Evolutionary conservation across 805 yeast species (phyloP).

Genomic region (Candida quercuum): DNA sequence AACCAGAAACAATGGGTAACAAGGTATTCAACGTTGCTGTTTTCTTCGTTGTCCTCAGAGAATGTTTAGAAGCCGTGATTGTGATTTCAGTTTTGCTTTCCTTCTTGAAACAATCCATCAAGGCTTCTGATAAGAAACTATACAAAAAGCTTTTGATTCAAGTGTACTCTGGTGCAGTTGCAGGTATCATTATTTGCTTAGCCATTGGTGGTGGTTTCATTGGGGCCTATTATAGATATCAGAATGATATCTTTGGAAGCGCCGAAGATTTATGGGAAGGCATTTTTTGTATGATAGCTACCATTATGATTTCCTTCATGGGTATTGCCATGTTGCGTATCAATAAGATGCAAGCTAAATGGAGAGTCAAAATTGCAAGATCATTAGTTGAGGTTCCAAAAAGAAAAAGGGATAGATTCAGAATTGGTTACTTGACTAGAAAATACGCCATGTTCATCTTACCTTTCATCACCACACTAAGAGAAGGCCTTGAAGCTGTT

Average conservation of each 20-base stretch:
- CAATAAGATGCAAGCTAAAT: slow-evolving; percentile 93
- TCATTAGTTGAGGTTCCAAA: slow-evolving; percentile 64
- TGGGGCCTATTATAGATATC: slow-evolving; percentile 82
- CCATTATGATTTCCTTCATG: slow-evolving; percentile 85
- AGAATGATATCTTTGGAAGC: slow-evolving; percentile 75
- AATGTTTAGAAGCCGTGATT: slow-evolving; percentile 86
- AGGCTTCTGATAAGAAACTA: slow-evolving; percentile 40
- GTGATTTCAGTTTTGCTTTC: slow-evolving; percentile 89
- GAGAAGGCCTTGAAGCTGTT: slow-evolving; percentile 97
- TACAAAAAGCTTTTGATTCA: slow-evolving; percentile 66
- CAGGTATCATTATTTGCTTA: slow-evolving; percentile 76
- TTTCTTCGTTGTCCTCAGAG: slow-evolving; percentile 90
- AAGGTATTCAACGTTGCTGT: slow-evolving; percentile 40
- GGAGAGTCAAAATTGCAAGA: slow-evolving; percentile 91
- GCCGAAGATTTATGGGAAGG: slow-evolving; percentile 98
- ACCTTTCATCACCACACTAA: slow-evolving; percentile 84
- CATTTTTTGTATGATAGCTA: slow-evolving; percentile 84
- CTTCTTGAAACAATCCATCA: slow-evolving; percentile 86
- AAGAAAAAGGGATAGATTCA: slow-evolving; percentile 44
- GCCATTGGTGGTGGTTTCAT: slow-evolving; percentile 89
- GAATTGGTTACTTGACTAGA: slow-evolving; percentile 48
- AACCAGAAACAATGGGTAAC: slow-evolving; percentile 3
- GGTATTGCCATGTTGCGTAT: slow-evolving; percentile 95
- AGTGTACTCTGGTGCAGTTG: slow-evolving; percentile 77
- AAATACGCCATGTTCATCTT: slow-evolving; percentile 86